Percentiles rank a stretch among this genome's conserved stretches.
Conservation (phyloP, 192 early-diverging fungal genomes). For the Podila epigama region DNA sequence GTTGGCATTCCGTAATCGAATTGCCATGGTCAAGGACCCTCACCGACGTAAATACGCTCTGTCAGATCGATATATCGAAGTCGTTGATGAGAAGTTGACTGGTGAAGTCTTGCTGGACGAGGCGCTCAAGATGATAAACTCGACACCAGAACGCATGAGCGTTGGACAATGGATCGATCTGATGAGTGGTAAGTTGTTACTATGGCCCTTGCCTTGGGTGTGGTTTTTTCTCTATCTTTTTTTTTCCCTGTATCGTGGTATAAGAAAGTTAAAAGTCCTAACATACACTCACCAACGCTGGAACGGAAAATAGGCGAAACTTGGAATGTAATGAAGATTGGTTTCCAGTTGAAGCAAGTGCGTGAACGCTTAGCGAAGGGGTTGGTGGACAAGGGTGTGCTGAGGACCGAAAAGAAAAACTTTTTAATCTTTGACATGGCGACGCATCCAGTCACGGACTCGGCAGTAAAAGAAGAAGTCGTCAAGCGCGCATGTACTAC, state of each 20-base stretch:
- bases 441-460: slow-evolving; percentile 94
- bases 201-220: not conserved
- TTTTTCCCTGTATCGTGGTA: no score
- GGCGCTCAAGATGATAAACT: slow-evolving; percentile 88
- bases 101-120: slow-evolving; percentile 98
- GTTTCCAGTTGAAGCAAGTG: slow-evolving; percentile 98
- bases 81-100: slow-evolving; percentile 81
- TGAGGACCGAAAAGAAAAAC: slow-evolving; percentile 96
- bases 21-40: slow-evolving; percentile 87
- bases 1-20: slow-evolving; percentile 91
- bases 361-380: slow-evolving; percentile 96
- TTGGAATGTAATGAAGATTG: slow-evolving; percentile 97
- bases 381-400: slow-evolving; percentile 97
- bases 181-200: slow-evolving; percentile 92
- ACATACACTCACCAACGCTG: no score
- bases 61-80: slow-evolving; percentile 86
- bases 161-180: slow-evolving; percentile 97
- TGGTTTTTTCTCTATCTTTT: slow-evolving; percentile 1
- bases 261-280: no score
- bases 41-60: slow-evolving; percentile 76
- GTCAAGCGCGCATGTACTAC: slow-evolving; percentile 83
- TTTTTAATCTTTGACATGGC: slow-evolving; percentile 98
- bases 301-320: slow-evolving; percentile 94
- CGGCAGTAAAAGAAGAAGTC: slow-evolving; percentile 86
- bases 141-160: slow-evolving; percentile 75